These are phyloP conservation scores for Liquidambar formosana DNA, from an alignment of 164 flowering plant species.

Conservation along the genomic window DNA sequence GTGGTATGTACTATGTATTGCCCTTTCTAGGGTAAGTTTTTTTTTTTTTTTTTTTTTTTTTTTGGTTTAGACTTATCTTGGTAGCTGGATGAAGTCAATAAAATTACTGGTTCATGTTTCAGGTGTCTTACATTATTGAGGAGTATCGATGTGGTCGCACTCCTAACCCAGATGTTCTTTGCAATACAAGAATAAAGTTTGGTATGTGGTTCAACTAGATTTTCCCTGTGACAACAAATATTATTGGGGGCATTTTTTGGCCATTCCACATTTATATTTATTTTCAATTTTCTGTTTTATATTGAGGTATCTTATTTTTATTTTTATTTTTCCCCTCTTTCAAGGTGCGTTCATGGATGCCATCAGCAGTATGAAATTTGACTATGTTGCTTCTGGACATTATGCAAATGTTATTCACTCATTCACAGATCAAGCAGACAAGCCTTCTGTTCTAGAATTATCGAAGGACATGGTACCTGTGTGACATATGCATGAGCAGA, in stretches of 20 bases:
- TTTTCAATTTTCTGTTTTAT: not conserved
- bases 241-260: not conserved
- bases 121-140: conserved; percentile 90
- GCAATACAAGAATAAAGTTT: conserved; percentile 97
- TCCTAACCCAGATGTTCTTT: conserved; percentile 96
- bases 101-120: conserved; percentile 17
- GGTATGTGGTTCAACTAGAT: conserved; percentile 44
- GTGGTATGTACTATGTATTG: conserved; percentile 69
- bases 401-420: conserved; percentile 84
- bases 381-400: conserved; percentile 94
- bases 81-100: not conserved
- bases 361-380: conserved; percentile 68
- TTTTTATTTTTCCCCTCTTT: conserved; percentile 4
- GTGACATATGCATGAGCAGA: conserved; percentile 1
- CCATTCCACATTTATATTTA: not conserved
- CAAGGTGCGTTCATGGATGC: conserved; percentile 96
- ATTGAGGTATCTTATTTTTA: not conserved
- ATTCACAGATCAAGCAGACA: conserved; percentile 32
- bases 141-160: conserved; percentile 91
- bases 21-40: not conserved
- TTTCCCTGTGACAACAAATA: not conserved
- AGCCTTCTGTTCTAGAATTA: conserved; percentile 56
- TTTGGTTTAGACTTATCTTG: not conserved
- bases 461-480: conserved; percentile 75
- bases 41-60: too few species aligned